Conservation (phyloP, 1,284 basidiomycete species). For the Phellinidium pouzarii region DNA sequence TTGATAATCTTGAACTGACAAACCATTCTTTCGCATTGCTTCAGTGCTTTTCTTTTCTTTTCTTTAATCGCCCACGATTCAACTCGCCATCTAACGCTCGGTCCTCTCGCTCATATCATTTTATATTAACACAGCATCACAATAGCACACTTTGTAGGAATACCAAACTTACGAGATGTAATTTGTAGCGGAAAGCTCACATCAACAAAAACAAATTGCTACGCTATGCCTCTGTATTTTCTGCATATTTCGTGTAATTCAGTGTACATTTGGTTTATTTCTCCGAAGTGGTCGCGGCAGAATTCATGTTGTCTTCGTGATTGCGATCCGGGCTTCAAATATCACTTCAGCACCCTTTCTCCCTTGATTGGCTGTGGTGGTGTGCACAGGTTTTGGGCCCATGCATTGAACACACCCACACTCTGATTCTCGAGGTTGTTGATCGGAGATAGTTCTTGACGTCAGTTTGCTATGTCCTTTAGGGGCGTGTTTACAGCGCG, state of each 20-base stretch:
- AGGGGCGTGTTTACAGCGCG: conserved; percentile 7
- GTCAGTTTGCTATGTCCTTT: not conserved
- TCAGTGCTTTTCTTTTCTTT: not conserved
- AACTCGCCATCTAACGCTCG: conserved; percentile 9
- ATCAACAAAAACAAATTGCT: not conserved
- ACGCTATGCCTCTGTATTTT: not conserved
- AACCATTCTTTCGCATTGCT: not conserved
- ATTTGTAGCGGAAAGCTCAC: not conserved
- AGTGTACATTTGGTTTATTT: not conserved
- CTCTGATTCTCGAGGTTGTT: not conserved
- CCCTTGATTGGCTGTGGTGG: not conserved
- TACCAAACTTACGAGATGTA: not conserved
- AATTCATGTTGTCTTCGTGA: not conserved
- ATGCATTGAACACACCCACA: conserved; percentile 5
- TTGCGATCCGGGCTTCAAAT: not conserved
- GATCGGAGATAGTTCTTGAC: conserved; percentile 13
- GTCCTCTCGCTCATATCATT: not conserved
- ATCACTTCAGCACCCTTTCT: not conserved
- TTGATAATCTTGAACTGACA: not conserved
- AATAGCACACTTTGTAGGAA: not conserved
- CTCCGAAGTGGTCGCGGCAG: not conserved
- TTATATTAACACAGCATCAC: not conserved
- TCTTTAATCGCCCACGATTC: conserved; percentile 15
- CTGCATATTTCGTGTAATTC: conserved; percentile 2
- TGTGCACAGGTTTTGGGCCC: conserved; percentile 12